Conservation (phyloP, 225 moss, liverwort and hornwort genomes). For the Asterella californica region DNA sequence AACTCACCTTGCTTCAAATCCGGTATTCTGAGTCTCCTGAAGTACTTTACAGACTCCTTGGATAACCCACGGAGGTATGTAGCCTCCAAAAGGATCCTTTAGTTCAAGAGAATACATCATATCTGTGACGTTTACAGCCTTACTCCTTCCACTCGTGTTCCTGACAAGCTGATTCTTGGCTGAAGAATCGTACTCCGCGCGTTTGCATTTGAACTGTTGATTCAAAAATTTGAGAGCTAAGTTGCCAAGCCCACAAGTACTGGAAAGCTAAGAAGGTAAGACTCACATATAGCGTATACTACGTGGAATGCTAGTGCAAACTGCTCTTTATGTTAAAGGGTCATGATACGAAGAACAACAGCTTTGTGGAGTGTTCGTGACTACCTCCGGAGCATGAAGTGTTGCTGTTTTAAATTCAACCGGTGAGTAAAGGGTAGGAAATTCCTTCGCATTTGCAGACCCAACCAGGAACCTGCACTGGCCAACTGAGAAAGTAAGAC, state of each 20-base stretch:
- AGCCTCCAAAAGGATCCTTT: conserved; percentile 50
- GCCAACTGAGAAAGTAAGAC: background rate
- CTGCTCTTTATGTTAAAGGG: background rate
- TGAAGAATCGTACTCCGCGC: conserved; percentile 43
- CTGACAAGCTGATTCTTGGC: conserved; percentile 31
- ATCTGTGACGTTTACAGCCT: conserved; percentile 31
- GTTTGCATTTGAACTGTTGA: conserved; percentile 52
- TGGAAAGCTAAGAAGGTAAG: background rate
- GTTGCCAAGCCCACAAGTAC: background rate
- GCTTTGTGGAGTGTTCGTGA: background rate
- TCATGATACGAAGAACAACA: background rate
- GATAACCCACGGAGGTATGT: conserved; percentile 86
- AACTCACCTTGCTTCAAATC: conserved; percentile 70
- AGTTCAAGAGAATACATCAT: conserved; percentile 69
- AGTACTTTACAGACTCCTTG: conserved; percentile 66
- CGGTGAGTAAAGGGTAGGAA: conserved; percentile 84
- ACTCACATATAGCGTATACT: too few species aligned
- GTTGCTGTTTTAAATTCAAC: conserved; percentile 74
- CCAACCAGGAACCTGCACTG: conserved; percentile 61
- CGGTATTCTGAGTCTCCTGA: conserved; percentile 65
- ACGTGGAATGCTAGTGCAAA: too few species aligned
- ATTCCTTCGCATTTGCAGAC: conserved; percentile 60
- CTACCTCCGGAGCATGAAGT: conserved; percentile 80
- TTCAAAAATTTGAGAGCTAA: background rate
- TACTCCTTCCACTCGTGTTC: conserved; percentile 26